Conservation (phyloP, 192 early-diverging fungal species). For the Entomortierella parvispora region DNA sequence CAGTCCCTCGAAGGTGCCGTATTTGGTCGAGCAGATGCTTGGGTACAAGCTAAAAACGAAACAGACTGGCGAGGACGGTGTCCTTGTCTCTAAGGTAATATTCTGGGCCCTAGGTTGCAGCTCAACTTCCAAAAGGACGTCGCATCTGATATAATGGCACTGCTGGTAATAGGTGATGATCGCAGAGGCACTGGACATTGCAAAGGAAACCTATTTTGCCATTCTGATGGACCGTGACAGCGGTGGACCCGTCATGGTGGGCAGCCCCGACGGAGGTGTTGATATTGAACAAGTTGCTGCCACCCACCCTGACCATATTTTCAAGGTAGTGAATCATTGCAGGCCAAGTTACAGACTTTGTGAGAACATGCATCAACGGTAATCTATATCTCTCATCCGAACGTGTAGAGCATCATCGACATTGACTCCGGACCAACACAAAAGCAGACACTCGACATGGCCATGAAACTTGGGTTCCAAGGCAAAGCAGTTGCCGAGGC, state of each 20-base stretch:
- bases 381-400: not conserved
- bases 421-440: constrained; percentile 48
- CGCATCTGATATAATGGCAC: not conserved
- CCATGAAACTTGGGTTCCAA: constrained; percentile 46
- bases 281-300: constrained; percentile 44
- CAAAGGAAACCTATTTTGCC: constrained; percentile 46
- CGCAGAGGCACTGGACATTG: constrained; percentile 39
- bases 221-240: constrained; percentile 48
- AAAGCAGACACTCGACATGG: constrained; percentile 39
- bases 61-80: constrained; percentile 33
- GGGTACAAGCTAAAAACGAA: constrained; percentile 48
- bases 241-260: constrained; percentile 40
- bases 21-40: constrained; percentile 37
- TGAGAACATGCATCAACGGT: not conserved
- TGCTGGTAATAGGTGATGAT: constrained; percentile 27
- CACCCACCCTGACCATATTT: constrained; percentile 22
- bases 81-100: constrained; percentile 39
- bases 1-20: constrained; percentile 36
- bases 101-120: not conserved
- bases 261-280: constrained; percentile 38
- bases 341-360: no score
- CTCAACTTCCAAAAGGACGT: not conserved
- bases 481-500: constrained; percentile 41
- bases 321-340: constrained; percentile 12
- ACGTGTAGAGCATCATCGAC: constrained; percentile 16